Base-by-base conservation (phyloP, 768 basidiomycete species). In the Tubosaeta brunneosetosa region DNA sequence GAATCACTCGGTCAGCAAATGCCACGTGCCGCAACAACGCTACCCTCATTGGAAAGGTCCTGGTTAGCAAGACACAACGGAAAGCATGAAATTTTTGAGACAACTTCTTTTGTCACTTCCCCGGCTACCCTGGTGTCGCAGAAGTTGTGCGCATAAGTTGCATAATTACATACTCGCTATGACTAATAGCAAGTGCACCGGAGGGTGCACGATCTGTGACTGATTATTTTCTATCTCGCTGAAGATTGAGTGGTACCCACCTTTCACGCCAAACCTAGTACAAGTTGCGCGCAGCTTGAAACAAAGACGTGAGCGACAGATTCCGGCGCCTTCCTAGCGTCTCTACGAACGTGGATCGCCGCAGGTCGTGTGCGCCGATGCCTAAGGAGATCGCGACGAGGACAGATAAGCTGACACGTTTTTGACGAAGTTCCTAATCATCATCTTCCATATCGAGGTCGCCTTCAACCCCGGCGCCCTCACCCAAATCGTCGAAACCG, bases 381-480 rank as follows among this genome's bases (percentile, higher is more conserved):
- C 12, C 46, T 25, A 32, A 32, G 41, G 25, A 43, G 16, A 17
- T n/a, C 26, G 43, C 26, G 26, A 27, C 4, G 51, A 34, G 25
- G 45, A 3, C 16, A 29, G 22, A 49, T 6, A 25, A 41, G 19
- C 11, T 31, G 27, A 4, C 2, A 22, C 25, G 29, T 12, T 22
- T 41, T 49, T 41, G 19, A 25, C 14, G 37, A 17, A 22, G 22
- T n/a, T 26, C 40, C 56, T 37, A 80, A 47, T 82, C 79, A 51
- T 83, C 82, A 2, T 85, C 53, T 33, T 66, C 82, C 69, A 84
- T 76, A 55, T 86, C 86, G 47, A 88, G 72, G 63, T 88, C 85
- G 4, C 84, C 86, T 64, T 88, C 84, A 2, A 86, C 68, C 10
- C 85, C 85, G 9, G 67, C 74, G 6, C 86, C 86, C 53, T 83